phyloP scores from a whole-genome alignment of 371 early-diverging fungal species.

The Massospora cicadina region DNA sequence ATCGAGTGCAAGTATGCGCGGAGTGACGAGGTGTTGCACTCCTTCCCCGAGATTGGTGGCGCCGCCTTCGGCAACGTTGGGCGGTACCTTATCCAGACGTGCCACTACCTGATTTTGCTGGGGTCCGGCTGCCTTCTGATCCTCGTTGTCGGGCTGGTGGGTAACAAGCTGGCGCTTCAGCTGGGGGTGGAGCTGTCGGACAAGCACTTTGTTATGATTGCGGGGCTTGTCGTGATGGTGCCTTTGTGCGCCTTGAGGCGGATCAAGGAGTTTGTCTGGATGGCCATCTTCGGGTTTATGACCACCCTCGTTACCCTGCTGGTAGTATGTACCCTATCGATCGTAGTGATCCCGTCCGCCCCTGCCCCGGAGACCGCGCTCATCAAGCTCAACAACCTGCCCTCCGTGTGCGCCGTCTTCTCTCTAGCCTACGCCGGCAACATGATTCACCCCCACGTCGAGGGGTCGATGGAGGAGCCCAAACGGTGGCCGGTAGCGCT shows the following conservation, averaged over 20 bases:
- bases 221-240: not conserved
- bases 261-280: slow-evolving; percentile 7
- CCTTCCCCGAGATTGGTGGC: slow-evolving; percentile 20
- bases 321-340: not conserved
- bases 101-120: slow-evolving; percentile 33
- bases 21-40: slow-evolving; percentile 5
- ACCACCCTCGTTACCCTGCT: not conserved
- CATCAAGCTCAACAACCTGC: not conserved
- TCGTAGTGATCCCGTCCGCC: not conserved
- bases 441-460: slow-evolving; percentile 35
- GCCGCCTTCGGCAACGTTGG: slow-evolving; percentile 22
- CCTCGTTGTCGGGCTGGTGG: slow-evolving; percentile 25
- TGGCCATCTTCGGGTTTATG: slow-evolving; percentile 3
- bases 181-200: not conserved
- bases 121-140: slow-evolving; percentile 35
- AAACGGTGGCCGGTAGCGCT: slow-evolving; percentile 50
- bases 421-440: slow-evolving; percentile 65
- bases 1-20: slow-evolving; percentile 13
- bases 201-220: not conserved
- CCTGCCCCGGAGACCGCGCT: slow-evolving; percentile 6
- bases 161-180: not conserved
- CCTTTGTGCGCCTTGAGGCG: not conserved
- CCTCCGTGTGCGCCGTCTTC: slow-evolving; percentile 27
- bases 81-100: slow-evolving; percentile 21
- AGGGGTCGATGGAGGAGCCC: slow-evolving; percentile 30